These are phyloP conservation scores for Fusarium sublunatum DNA, from an alignment of 2,329 filamentous ascomycete species.

Conservation along the genomic window DNA sequence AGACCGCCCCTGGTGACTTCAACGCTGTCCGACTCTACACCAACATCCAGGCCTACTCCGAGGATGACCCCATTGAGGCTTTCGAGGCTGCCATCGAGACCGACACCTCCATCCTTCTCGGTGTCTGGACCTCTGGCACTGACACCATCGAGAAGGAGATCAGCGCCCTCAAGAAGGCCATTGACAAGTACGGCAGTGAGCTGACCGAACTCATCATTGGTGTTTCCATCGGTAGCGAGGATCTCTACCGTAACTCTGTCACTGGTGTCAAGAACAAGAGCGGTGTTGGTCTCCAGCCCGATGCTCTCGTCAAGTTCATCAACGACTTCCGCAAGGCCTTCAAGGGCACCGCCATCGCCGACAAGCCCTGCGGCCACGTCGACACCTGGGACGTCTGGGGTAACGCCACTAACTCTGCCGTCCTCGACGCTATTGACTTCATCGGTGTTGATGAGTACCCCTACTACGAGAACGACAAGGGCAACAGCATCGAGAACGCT, in stretches of 20 bases:
- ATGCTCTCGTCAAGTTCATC: constrained; percentile 73
- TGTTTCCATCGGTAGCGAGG: constrained; percentile 74
- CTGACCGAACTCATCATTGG: constrained; percentile 70
- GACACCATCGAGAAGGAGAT: constrained; percentile 70
- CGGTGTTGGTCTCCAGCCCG: constrained; percentile 69
- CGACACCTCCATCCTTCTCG: constrained; percentile 70
- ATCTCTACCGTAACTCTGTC: constrained; percentile 71
- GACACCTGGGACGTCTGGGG: constrained; percentile 75
- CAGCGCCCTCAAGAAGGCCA: constrained; percentile 66
- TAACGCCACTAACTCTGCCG: constrained; percentile 67
- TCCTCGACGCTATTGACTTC: constrained; percentile 72
- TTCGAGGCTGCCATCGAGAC: constrained; percentile 76
- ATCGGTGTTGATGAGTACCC: constrained; percentile 74
- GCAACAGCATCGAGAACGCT: constrained; percentile 67
- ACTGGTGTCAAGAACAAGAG: constrained; percentile 72
- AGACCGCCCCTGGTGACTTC: constrained; percentile 63
- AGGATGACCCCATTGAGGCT: constrained; percentile 82
- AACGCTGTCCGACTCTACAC: constrained; percentile 74
- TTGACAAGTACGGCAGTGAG: constrained; percentile 62
- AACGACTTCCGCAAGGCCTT: constrained; percentile 70
- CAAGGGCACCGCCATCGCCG: constrained; percentile 55
- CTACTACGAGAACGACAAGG: constrained; percentile 70
- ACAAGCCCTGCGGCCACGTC: constrained; percentile 70
- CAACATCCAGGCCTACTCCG: constrained; percentile 71
- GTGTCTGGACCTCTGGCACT: constrained; percentile 70